Evolutionary conservation across 441 rosid genomes (phyloP).

Genomic region (Pelargonium exstipulatum): DNA sequence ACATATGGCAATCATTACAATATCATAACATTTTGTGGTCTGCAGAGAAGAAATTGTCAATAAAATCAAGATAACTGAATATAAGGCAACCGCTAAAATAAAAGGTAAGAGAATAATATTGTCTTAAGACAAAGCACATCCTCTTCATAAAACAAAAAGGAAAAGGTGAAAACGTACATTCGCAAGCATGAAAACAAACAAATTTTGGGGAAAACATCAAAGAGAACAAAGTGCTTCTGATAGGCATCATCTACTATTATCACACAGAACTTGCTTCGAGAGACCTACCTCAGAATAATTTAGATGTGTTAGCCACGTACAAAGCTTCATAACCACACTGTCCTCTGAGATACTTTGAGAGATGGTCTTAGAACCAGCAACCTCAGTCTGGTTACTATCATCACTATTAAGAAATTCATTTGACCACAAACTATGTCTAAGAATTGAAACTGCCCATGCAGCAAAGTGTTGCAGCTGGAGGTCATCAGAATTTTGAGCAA

Average conservation of each 20-base stretch:
- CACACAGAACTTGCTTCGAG: constrained; percentile 5
- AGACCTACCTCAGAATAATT: constrained; percentile 43
- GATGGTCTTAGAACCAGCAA: constrained; percentile 32
- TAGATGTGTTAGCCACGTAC: constrained; percentile 51
- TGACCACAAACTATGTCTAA: constrained; percentile 60
- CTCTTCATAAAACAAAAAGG: not conserved
- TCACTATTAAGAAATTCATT: constrained; percentile 34
- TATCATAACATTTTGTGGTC: not conserved
- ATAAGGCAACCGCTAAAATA: not conserved
- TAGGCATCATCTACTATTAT: not conserved
- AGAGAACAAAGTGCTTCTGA: not conserved
- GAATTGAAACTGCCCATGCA: constrained; percentile 83
- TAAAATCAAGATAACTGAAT: not conserved
- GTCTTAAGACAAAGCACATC: not conserved
- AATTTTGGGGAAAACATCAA: not conserved
- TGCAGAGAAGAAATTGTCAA: not conserved
- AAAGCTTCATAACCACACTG: constrained; percentile 61
- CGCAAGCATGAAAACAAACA: not conserved
- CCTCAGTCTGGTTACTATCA: constrained; percentile 29
- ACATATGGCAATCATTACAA: not conserved
- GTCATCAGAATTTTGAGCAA: constrained; percentile 72
- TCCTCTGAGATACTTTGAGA: constrained; percentile 59
- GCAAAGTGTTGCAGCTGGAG: constrained; percentile 66
- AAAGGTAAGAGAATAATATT: not conserved
- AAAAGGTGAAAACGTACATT: not conserved